Evolutionary conservation across 306 rosid species (phyloP).

Genomic region (Mimosa pudica): DNA sequence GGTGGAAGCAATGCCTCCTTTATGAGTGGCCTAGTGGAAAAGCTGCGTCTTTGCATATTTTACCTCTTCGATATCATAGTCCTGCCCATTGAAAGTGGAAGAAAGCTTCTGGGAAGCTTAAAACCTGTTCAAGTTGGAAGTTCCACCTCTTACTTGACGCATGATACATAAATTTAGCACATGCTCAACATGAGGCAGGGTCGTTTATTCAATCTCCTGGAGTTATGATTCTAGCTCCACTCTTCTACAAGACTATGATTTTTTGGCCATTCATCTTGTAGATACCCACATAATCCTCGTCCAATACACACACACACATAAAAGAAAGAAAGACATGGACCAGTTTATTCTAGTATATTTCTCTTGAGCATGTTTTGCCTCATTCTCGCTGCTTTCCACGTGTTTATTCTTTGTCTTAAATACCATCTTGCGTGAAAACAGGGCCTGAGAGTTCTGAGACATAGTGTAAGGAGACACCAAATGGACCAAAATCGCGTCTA

Average conservation of each 20-base stretch:
- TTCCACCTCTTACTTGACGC: conserved; percentile 41
- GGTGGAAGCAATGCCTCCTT: conserved; percentile 49
- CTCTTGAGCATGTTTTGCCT: background rate
- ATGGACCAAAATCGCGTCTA: background rate
- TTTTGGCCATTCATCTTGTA: background rate
- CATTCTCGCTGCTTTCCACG: background rate
- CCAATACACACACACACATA: too few species aligned
- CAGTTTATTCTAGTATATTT: background rate
- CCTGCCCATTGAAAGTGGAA: conserved; percentile 48
- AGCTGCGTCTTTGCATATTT: conserved; percentile 51
- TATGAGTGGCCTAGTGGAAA: conserved; percentile 41
- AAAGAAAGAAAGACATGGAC: background rate
- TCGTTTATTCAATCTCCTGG: background rate
- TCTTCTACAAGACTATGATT: conserved; percentile 15
- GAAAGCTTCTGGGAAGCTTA: conserved; percentile 49
- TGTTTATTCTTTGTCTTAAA: background rate
- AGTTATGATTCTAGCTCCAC: background rate
- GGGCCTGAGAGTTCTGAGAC: background rate
- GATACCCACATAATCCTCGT: conserved; percentile 18
- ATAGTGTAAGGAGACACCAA: background rate
- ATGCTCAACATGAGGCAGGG: conserved; percentile 28
- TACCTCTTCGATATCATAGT: conserved; percentile 63
- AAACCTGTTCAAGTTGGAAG: conserved; percentile 71
- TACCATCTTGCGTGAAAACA: background rate
- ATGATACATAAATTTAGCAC: conserved; percentile 14